Evolutionary conservation across 331 rosid genomes (phyloP).

Genomic region (Telfairia occidentalis): DNA sequence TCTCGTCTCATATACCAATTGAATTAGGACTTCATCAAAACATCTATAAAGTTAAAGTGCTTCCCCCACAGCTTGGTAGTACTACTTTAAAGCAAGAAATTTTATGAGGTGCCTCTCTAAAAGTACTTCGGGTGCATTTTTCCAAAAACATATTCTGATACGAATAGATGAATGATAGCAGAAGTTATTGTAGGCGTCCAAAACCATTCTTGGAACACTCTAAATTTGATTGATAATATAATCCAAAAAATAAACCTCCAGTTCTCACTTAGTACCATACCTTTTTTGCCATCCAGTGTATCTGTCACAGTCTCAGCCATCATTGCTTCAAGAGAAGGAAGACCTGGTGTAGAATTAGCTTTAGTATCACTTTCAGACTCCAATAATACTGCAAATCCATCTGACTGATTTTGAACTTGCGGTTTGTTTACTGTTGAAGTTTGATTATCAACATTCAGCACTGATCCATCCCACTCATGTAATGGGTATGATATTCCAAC

Average conservation of each 20-base stretch:
- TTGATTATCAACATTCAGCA: conserved; percentile 5
- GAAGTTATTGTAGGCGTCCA: neutral
- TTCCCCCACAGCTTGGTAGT: neutral
- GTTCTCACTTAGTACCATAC: conserved; percentile 1
- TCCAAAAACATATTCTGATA: neutral
- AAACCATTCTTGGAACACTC: neutral
- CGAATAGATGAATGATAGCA: neutral
- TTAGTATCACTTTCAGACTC: neutral
- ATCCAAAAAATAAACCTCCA: neutral
- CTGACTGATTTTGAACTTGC: neutral
- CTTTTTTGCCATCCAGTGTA: neutral
- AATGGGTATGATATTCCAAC: conserved; percentile 15
- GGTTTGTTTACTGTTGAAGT: conserved; percentile 4
- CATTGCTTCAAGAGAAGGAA: neutral
- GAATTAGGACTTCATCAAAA: neutral
- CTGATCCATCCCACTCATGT: conserved; percentile 1
- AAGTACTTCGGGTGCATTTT: neutral
- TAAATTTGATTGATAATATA: neutral
- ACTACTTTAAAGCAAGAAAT: neutral
- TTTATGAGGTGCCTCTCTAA: neutral
- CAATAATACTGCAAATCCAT: conserved; percentile 4
- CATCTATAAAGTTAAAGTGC: neutral
- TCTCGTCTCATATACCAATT: neutral
- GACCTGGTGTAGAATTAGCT: neutral
- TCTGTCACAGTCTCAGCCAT: neutral